Base-by-base conservation (phyloP, 352 stramenopile species). In the Globisporangium emineosum region DNA sequence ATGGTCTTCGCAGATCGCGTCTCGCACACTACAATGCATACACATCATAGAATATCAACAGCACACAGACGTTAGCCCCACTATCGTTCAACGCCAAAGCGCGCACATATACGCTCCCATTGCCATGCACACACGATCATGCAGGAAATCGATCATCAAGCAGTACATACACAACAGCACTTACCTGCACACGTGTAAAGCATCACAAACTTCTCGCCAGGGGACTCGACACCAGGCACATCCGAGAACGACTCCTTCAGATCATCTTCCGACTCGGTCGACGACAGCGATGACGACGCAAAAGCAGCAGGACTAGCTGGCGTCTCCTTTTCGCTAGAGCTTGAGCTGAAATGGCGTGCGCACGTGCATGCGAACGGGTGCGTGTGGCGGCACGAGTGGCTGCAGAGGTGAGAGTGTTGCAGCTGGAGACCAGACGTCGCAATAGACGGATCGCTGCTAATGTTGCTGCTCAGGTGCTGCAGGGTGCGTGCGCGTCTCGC, bases 1-100 rank as follows among this genome's bases (percentile, higher is more conserved):
- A 99, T 99, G 63, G 96, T 98, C 77, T 99, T 99, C 62, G 96
- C 97, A 10, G 94, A 90, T 23, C 98, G 89, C 45, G 97, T 99
- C 56, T 99, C 88, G 70, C 98, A 99, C 27, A 99, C 95, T 81
- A 51, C 57, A 51, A 52, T 25, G 21, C 1, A 42, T 30, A 45
- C 8, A 43, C 29, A 40, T 7, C 6, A 49, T 43, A 43, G 35
- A n/a, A n/a, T 43, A 43, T 2, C 35, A 35, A 13, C 42, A 12
- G 43, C 47, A 21, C 19, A 30, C 1, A 66, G 8, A 3, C 33
- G 19, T 65, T 37, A 77, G 32, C 7, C 42, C 19, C 23, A 54
- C 17, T 33, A 15, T 7, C 32, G 43, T 13, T n/a, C 17, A 23
- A 23, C 45, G 35, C 19, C 6, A 29, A 21, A 21, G 9, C 12